Conservation (phyloP, 148 eudicot genomes). For the Silene latifolia region DNA sequence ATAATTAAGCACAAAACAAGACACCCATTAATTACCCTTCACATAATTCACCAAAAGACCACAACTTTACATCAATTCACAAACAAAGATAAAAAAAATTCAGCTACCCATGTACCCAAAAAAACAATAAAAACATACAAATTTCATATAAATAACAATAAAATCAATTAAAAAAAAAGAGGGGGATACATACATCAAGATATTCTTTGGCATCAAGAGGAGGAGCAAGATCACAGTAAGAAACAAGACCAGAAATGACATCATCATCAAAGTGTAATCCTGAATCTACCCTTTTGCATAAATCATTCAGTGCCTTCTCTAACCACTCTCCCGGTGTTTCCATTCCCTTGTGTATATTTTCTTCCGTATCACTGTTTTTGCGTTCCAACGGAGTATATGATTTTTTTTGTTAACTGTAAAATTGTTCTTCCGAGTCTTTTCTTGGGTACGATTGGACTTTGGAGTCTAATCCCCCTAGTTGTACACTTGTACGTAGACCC, state of each 20-base stretch:
- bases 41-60: constrained; percentile 11
- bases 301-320: constrained; percentile 66
- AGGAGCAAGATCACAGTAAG: constrained; percentile 88
- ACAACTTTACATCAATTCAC: constrained; percentile 2
- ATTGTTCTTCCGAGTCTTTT: no score
- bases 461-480: no score
- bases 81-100: not conserved
- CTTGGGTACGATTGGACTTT: no score
- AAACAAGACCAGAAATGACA: constrained; percentile 88
- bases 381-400: no score
- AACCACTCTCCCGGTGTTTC: constrained; percentile 77
- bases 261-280: constrained; percentile 76
- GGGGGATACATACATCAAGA: constrained; percentile 55
- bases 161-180: not conserved
- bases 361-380: no score
- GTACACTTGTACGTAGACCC: no score
- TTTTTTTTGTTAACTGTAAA: no score
- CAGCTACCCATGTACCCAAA: not conserved
- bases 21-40: no score
- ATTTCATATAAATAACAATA: not conserved
- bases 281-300: constrained; percentile 44
- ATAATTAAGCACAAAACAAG: not conserved
- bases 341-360: constrained; percentile 18
- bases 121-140: not conserved
- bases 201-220: constrained; percentile 94